Evolutionary conservation across 495 filamentous ascomycete genomes (phyloP), one percentile per base, ranked within the genome.

Genomic region (Xylaria sp.): DNA sequence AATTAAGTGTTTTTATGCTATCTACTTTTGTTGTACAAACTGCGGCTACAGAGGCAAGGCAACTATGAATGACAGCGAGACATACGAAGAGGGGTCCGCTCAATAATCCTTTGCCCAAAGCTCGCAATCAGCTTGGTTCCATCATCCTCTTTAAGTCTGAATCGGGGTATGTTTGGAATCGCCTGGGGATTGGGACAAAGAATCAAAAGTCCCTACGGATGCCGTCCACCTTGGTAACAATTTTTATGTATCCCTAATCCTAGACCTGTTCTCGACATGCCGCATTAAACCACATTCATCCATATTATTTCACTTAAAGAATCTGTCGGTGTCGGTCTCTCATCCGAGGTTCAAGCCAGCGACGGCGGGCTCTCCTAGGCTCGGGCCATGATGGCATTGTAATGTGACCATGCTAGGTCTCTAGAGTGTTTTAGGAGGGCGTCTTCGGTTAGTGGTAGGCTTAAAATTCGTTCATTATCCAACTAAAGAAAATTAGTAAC

Each of bases 391-490:
- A 79, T 69, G 3, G 68, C 57, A 3, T 68, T 73, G 40, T 92
- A 94, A 75, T 93, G 93, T 31, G 86, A 84, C 69, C 90, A 82
- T 73, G 90, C 91, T 78, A 94, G 83, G 67, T 92, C 88, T 46
- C 87, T 84, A 4, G 90, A 90, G 77, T 94, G 90, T 75, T 85
- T 83, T 46, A 93, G 76, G 63, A 90, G 88, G 21, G 85, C 84
- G 79, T 94, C 91, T 71, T 92, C 90, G 11, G 90, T 92, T 19
- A 94, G 82, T 12, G 93, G 93, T 35, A 95, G 82, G 61, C 87
- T 80, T 1, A 94, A 82, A 15, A 93, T 82, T 46, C 85, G 85
- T 5, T 81, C 75, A 80, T 82, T 64, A 81, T 80, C 66, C 77
- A 79, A 80, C 84, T 76, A 46, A 15, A 41, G 58, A 35, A 58